phyloP scores from a whole-genome alignment of 345 rosid species.

The Euphorbia tirucalli region DNA sequence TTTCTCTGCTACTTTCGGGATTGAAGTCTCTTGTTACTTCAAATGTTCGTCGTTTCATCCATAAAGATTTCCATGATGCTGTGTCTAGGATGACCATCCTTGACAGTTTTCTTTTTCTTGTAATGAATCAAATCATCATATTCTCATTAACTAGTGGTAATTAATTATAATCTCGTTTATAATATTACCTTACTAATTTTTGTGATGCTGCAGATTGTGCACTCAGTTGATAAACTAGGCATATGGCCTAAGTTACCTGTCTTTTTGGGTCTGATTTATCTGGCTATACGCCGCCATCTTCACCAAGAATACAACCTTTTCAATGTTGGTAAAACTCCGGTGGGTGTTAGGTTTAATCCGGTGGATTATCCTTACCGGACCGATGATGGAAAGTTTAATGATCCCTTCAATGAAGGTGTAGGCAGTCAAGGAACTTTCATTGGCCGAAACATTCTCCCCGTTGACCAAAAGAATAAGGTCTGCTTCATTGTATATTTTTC shows the following conservation, averaged over 20 bases:
- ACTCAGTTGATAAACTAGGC: conserved; percentile 39
- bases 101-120: conserved; percentile 45
- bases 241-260: conserved; percentile 59
- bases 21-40: conserved; percentile 1
- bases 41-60: conserved; percentile 24
- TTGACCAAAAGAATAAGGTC: conserved; percentile 17
- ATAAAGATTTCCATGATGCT: conserved; percentile 39
- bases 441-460: conserved; percentile 49
- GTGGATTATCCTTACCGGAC: conserved; percentile 50
- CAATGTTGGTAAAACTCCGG: conserved; percentile 48
- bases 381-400: conserved; percentile 43
- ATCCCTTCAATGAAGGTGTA: conserved; percentile 48
- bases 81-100: conserved; percentile 37
- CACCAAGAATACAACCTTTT: conserved; percentile 52
- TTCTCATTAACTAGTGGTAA: no score
- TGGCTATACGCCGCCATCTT: conserved; percentile 39
- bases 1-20: not conserved
- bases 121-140: conserved; percentile 12
- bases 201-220: conserved; percentile 39
- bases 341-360: conserved; percentile 43
- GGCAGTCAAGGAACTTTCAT: conserved; percentile 50
- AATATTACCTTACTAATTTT: not conserved
- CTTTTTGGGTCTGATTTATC: conserved; percentile 42
- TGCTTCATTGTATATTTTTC: not conserved
- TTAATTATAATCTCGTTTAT: no score